Conservation (phyloP, 2,329 filamentous ascomycete species). For the Cadophora gregata region DNA sequence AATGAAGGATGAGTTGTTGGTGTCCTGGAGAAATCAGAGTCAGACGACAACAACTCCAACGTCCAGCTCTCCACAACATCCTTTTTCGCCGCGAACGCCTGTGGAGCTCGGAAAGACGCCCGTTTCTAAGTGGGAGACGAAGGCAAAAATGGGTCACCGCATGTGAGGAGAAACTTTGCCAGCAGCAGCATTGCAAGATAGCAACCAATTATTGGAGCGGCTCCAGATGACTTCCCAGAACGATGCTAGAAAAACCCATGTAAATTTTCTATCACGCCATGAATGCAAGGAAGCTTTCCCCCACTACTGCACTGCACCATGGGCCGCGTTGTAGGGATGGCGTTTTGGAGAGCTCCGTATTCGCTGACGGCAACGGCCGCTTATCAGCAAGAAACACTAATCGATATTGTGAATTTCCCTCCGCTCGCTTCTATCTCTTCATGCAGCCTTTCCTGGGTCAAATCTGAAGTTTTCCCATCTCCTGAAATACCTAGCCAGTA, state of each 20-base stretch:
- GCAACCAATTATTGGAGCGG: not conserved
- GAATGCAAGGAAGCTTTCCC: conserved; percentile 10
- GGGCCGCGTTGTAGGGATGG: not conserved
- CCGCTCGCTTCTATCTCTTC: not conserved
- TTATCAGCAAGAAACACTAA: not conserved
- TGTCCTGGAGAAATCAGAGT: not conserved
- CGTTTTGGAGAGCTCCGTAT: conserved; percentile 4
- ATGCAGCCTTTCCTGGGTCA: not conserved
- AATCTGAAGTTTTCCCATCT: conserved; percentile 1
- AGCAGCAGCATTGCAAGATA: conserved; percentile 3
- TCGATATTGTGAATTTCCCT: not conserved
- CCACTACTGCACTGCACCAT: conserved; percentile 5
- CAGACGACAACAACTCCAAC: not conserved
- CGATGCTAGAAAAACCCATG: conserved; percentile 14
- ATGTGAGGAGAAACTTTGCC: conserved; percentile 5
- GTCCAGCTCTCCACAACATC: not conserved
- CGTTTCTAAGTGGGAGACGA: not conserved
- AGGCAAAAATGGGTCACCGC: not conserved
- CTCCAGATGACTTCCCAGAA: conserved; percentile 10
- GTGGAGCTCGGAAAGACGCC: not conserved
- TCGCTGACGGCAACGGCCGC: conserved; percentile 12
- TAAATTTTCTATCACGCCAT: conserved; percentile 15
- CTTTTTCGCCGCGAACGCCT: not conserved
- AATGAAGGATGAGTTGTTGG: not conserved
- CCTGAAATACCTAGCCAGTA: not conserved